Base-by-base conservation (phyloP, 2,329 filamentous ascomycete genomes). In the Thielaviopsis populi region DNA sequence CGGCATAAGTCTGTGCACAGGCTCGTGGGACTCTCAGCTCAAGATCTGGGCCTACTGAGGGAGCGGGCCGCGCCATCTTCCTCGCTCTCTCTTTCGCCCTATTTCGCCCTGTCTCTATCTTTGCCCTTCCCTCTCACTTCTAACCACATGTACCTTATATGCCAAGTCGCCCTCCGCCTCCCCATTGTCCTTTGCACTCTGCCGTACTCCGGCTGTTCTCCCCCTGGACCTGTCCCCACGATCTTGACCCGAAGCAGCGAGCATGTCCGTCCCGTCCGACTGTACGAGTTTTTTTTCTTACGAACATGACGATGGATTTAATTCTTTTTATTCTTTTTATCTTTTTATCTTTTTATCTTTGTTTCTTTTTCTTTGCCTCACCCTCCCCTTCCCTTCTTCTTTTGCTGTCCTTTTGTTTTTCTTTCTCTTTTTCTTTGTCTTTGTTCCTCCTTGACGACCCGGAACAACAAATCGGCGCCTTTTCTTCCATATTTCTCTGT, bases 1-100 rank as follows among this genome's bases (percentile, higher is more conserved):
- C 73, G 94, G 92, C 68, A 96, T 97, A 79, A 97, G 92, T 80
- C 81, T 99, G 79, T 97, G 94, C 83, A 99, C 94, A 72, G 94
- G 94, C 75, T 99, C 94, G 70, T 99, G 94, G 94, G 94, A 99
- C 79, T 96, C 94, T 48, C 68, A 91, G 88, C 86, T 92, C 75
- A 91, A 91, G 83, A 85, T 92, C 74, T 92, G 88, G 88, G 88
- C 88, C 68, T 90, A 87, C 78, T 89, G 86, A 76, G 69, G 48
- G 27, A 19, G 15, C 27, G 43, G 43, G 27, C 61, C 11, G 22
- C 58, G 46, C 58, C 48, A 17, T 22, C 22, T 19, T 17, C 19
- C 1, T 50, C 37, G 43, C 59, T 56, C 42, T 13, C 46, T 24
- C 6, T 24, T 10, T 24, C 10, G 5, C 46, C 10, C 46, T 15